These are phyloP conservation scores for Schizonepeta tenuifolia DNA, from an alignment of 257 asterid species.

Conservation along the genomic window DNA sequence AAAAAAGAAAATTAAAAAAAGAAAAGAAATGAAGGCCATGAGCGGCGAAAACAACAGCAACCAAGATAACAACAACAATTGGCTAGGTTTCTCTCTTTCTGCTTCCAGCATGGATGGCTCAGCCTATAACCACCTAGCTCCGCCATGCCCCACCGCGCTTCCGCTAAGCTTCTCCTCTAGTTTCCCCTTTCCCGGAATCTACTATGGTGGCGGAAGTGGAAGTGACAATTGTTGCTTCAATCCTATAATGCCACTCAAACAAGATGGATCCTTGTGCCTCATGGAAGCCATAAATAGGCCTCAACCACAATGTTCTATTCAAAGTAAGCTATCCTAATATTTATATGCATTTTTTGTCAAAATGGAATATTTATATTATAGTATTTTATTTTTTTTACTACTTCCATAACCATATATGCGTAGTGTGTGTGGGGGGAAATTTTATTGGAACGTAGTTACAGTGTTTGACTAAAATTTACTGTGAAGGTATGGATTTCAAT, in stretches of 20 bases:
- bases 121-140: slow-evolving; percentile 27
- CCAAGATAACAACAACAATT: neutral
- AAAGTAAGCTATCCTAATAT: no score
- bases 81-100: slow-evolving; percentile 87
- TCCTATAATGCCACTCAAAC: slow-evolving; percentile 73
- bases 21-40: neutral
- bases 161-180: slow-evolving; percentile 48
- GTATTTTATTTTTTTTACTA: neutral
- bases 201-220: slow-evolving; percentile 58
- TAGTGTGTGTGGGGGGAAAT: neutral
- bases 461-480: slow-evolving; percentile 22
- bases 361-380: no score
- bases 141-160: slow-evolving; percentile 17
- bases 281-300: slow-evolving; percentile 67
- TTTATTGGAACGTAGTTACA: neutral
- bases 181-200: slow-evolving; percentile 52
- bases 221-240: slow-evolving; percentile 47
- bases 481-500: slow-evolving; percentile 66
- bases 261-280: slow-evolving; percentile 77
- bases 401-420: neutral
- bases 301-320: slow-evolving; percentile 58
- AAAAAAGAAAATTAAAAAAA: neutral
- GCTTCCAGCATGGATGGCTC: slow-evolving; percentile 58
- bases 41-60: neutral
- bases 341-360: no score